Evolutionary conservation across 2,329 filamentous ascomycete genomes (phyloP).

Genomic region (Colletotrichum siamense): DNA sequence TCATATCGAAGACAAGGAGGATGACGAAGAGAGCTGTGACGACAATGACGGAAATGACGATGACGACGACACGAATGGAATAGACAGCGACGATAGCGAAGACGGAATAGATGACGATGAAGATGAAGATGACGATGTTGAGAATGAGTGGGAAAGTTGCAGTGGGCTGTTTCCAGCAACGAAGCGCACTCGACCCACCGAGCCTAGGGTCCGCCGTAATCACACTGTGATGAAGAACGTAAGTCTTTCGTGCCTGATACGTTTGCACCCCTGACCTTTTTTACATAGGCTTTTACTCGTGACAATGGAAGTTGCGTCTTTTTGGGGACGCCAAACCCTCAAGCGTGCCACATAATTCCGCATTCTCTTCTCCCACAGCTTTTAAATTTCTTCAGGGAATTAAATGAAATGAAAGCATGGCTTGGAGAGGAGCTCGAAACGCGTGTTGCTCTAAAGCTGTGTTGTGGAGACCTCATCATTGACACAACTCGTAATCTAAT

Average conservation of each 20-base stretch:
- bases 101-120: neutral
- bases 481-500: neutral
- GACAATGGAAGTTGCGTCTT: neutral
- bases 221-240: neutral
- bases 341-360: neutral
- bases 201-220: neutral
- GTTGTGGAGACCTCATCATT: neutral
- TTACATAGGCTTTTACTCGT: neutral
- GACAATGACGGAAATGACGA: neutral
- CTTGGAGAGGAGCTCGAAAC: neutral
- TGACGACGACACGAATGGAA: neutral
- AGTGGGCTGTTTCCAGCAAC: neutral
- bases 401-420: neutral
- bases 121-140: neutral
- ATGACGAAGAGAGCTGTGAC: neutral
- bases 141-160: neutral
- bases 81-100: neutral
- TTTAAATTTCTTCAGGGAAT: fast-evolving
- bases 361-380: neutral
- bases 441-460: neutral
- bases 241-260: neutral
- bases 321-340: neutral
- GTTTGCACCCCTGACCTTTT: neutral
- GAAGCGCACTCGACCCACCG: fast-evolving
- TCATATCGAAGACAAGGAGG: neutral